phyloP scores from a whole-genome alignment of 495 filamentous ascomycete species.

The Clohesyomyces aquaticus region DNA sequence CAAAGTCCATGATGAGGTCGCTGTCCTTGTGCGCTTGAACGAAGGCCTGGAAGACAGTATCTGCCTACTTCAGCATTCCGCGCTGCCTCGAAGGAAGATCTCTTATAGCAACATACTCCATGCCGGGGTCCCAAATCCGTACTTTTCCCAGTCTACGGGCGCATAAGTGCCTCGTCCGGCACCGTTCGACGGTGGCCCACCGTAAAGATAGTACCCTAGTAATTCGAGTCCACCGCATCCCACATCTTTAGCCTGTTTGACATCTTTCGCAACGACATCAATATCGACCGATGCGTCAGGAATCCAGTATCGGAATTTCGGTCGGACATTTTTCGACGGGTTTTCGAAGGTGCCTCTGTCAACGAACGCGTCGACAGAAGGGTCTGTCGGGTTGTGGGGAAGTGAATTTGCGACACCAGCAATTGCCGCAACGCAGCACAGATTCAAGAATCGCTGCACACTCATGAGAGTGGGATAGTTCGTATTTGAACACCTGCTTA shows the following conservation, averaged over 20 bases:
- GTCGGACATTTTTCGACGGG: slow-evolving; percentile 43
- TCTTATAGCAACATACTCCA: slow-evolving; percentile 1
- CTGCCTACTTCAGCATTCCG: not conserved
- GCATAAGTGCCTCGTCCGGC: slow-evolving; percentile 20
- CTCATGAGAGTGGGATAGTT: no score
- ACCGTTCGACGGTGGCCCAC: slow-evolving; percentile 24
- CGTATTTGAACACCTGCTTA: no score
- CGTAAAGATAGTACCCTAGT: slow-evolving; percentile 45
- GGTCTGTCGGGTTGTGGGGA: not conserved
- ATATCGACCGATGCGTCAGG: slow-evolving; percentile 45
- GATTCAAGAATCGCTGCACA: not conserved
- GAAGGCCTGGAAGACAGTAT: slow-evolving; percentile 22
- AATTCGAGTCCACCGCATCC: slow-evolving; percentile 43
- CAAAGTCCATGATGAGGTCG: slow-evolving; percentile 38
- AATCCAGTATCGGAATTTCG: slow-evolving; percentile 50
- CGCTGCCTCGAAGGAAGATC: not conserved
- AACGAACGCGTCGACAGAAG: slow-evolving; percentile 18
- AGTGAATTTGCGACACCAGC: not conserved
- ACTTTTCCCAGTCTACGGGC: slow-evolving; percentile 28
- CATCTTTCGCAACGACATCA: slow-evolving; percentile 33
- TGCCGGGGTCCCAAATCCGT: slow-evolving; percentile 23
- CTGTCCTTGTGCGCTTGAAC: slow-evolving; percentile 26
- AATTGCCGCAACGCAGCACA: not conserved
- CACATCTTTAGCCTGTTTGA: slow-evolving; percentile 18
- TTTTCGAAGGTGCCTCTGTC: slow-evolving; percentile 33